Base-by-base conservation (phyloP, 148 eudicot species). In the Gaultheria prostrata region DNA sequence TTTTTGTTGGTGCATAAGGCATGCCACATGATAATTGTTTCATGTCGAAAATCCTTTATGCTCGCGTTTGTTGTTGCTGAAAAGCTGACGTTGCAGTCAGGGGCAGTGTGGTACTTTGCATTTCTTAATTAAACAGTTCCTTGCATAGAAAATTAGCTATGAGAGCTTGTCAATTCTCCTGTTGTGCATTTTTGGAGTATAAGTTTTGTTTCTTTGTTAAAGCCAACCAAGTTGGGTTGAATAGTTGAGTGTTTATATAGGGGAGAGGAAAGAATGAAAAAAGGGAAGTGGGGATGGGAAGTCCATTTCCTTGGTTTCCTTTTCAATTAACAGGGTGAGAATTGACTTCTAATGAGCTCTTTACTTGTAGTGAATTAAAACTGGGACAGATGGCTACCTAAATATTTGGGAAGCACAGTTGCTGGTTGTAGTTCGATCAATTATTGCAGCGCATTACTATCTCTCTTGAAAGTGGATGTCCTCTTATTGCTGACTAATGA, bases 191-290 rank as follows among this genome's bases (percentile, higher is more conserved):
- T 24, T 63, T 63, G n/a, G 28, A 63, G 70, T 24, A 24, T 10
- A n/a, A 61, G 10, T 0, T 63, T 63, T 2, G 70, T 63, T 63
- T 24, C 30, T 24, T 24, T 63, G 70, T 63, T 24, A 24, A 63
- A 63, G 70, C 30, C 28, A 24, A 63, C 70, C 8, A 12, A 61
- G 67, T n/a, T 61, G 30, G 28, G 30, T 63, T 63, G 32, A 24
- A n/a, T 63, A n/a, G 70, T 63, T 63, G 70, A 63, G 67, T 61
- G 67, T 21, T n/a, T 20, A 6, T n/a, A 10, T 63, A 24, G 70
- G 30, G 70, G 70, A 63, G 70, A 63, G 70, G 70, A 63, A 63
- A 63, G 70, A 63, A 63, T 24, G 13, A 63, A 63, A 20, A 61
- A 63, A 63, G 26, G 70, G 70, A 21, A 61, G 30, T 61, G 69